Base-by-base conservation (phyloP, 169 alveolate genomes). In the Eimeria nieschulzi region DNA sequence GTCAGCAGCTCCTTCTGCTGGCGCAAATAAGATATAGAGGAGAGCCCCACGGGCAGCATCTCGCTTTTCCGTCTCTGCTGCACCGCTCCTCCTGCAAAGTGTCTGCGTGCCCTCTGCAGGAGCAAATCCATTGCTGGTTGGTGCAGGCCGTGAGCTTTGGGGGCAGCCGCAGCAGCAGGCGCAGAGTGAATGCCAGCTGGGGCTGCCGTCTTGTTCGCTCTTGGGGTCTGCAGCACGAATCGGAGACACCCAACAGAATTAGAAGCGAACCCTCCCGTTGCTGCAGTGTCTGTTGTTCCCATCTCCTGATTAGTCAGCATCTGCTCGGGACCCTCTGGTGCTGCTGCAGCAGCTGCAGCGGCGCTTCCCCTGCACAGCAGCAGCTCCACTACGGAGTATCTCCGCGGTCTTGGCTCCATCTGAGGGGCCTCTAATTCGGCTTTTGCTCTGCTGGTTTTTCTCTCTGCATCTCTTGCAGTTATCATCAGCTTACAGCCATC, bases 41-140 rank as follows among this genome's bases (percentile, higher is more conserved):
- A 53, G 46, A 26, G 54, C 75, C 73, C 75, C 73, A 79, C 87
- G 46, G 46, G 46, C 46, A 33, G 46, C 46, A 33, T 33, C 9
- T 79, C 87, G 87, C 87, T 79, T 59, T 56, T 59, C 25, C 87
- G 9, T 39, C 87, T 79, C 86, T 39, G 68, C 71, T 78, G 86
- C 46, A 51, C 54, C 71, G 23, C 70, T 5, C 55, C 71, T 13
- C 75, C 75, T 10, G 9, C 56, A 5, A 23, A 66, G 73, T 9
- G 72, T 73, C 87, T 46, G 39, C 87, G 51, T 13, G 46, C 15
- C 75, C 26, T 79, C 56, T 59, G 46, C 6, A 33, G 46, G 46
- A 33, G 46, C 46, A 33, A 33, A 33, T 33, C 46, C 46, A 33
- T 33, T 33, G 46, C 46, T 33, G 46, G 46, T 73, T 79, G 87